These are phyloP conservation scores for Cardamine chenopodiifolia DNA, from an alignment of 345 rosid genomes.

Conservation along the genomic window DNA sequence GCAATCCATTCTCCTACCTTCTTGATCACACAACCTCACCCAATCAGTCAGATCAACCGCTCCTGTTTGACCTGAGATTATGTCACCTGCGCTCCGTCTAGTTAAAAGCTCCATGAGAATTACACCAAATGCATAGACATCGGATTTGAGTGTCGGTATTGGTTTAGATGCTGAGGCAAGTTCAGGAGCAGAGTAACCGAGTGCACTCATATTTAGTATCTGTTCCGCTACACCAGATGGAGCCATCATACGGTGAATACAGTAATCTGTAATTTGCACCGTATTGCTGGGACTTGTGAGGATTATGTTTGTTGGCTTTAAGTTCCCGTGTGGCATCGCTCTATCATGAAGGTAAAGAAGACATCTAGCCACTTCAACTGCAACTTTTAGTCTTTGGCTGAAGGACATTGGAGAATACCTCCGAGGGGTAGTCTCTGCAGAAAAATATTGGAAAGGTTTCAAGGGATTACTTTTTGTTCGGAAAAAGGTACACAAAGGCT, in stretches of 20 bases:
- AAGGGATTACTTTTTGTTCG: neutral
- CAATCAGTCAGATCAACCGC: constrained; percentile 91
- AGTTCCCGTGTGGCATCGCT: constrained; percentile 81
- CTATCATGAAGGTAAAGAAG: constrained; percentile 81
- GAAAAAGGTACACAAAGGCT: neutral
- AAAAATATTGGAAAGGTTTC: neutral
- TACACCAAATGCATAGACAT: constrained; percentile 87
- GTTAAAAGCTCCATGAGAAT: constrained; percentile 90
- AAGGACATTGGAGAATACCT: constrained; percentile 78
- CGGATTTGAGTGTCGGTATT: constrained; percentile 68
- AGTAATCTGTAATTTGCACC: constrained; percentile 67
- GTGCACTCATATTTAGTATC: constrained; percentile 84
- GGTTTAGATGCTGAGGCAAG: constrained; percentile 72
- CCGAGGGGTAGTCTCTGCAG: constrained; percentile 89
- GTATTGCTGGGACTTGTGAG: constrained; percentile 56
- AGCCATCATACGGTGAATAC: constrained; percentile 89
- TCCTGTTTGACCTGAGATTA: constrained; percentile 93
- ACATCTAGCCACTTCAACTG: constrained; percentile 75
- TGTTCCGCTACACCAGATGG: constrained; percentile 85
- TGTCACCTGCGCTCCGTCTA: constrained; percentile 87
- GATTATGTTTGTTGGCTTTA: constrained; percentile 84
- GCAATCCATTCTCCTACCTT: constrained; percentile 90
- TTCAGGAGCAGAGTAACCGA: constrained; percentile 92
- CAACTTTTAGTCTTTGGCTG: constrained; percentile 76
- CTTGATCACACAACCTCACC: constrained; percentile 81